Evolutionary conservation across 768 basidiomycete species (phyloP).

Genomic region (Coprinopsis sp.): DNA sequence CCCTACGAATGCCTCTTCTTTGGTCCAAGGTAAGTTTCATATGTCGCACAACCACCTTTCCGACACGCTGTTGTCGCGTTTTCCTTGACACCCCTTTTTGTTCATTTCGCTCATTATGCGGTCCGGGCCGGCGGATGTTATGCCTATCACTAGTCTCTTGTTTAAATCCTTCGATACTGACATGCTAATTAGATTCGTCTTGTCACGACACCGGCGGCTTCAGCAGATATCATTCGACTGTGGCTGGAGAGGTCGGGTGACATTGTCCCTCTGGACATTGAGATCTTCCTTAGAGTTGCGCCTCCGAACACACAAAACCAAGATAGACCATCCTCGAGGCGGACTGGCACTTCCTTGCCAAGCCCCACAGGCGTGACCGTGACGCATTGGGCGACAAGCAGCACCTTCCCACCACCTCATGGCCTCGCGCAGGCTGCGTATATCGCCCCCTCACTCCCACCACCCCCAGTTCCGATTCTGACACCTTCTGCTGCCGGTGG

Average conservation of each 20-base stretch:
- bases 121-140: background rate
- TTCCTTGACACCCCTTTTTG: background rate
- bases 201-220: constrained; percentile 61
- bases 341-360: constrained; percentile 27
- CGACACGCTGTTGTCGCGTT: constrained; percentile 11
- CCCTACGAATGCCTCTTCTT: constrained; percentile 59
- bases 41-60: too few species aligned
- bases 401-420: constrained; percentile 25
- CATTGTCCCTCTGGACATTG: constrained; percentile 69
- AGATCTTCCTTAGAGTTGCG: constrained; percentile 65
- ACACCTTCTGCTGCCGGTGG: too few species aligned
- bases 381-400: constrained; percentile 32
- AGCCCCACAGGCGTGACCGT: constrained; percentile 21
- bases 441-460: constrained; percentile 30
- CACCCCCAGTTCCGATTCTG: constrained; percentile 26
- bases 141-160: background rate
- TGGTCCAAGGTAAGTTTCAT: constrained; percentile 73
- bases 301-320: constrained; percentile 2
- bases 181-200: constrained; percentile 56
- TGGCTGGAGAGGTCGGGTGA: constrained; percentile 80
- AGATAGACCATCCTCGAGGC: constrained; percentile 17
- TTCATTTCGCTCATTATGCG: background rate
- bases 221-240: constrained; percentile 74
- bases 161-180: constrained; percentile 1
- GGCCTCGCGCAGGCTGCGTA: constrained; percentile 28